Evolutionary conservation across 176 grass and related monocot species (phyloP), one percentile per base, ranked within the genome.

Genomic region (Phoenix dactylifera): DNA sequence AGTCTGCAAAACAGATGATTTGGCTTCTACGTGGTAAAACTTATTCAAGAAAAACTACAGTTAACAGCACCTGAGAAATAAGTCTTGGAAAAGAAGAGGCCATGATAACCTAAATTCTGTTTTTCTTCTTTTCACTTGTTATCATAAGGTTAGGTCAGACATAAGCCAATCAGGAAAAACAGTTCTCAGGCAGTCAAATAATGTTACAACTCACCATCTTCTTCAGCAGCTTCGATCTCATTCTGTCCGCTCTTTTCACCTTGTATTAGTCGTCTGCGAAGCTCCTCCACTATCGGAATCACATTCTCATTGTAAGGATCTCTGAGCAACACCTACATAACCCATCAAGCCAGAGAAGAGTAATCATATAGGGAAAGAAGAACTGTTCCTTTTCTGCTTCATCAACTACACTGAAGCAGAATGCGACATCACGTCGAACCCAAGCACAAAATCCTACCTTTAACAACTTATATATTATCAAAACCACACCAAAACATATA

Each of bases 181-280:
- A 54, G 1, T 32, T 32, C 30, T 32, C 6, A 32, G 30, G 4
- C 6, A 32, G 30, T 32, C 6, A 30, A 30, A 20, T 4, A 19
- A n/a, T 10, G 25, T 19, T 39, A 55, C 10, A 24, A 3, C 26
- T 44, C 59, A 73, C 70, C 59, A 63, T 55, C 59, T 32, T 72
- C 59, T 54, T 72, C 58, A 55, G 54, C 28, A 73, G 49, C 50
- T 73, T 73, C 70, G 7, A 24, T 18, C 28, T 55, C 70, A 63
- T 63, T 59, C 19, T 30, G 58, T 18, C 49, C 18, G 14, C 7
- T 54, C 3, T 9, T 50, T 55, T 63, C 59, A 54, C 5, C 50
- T 24, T 63, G 58, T 18, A 5, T 15, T 24, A 72, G 7, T 26
- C 50, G 26, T 5, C 58, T 63, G 15, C 51, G 26, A 17, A 73